These are phyloP conservation scores for Exserohilum rostratum DNA, from an alignment of 2,329 filamentous ascomycete genomes.

Conservation along the genomic window DNA sequence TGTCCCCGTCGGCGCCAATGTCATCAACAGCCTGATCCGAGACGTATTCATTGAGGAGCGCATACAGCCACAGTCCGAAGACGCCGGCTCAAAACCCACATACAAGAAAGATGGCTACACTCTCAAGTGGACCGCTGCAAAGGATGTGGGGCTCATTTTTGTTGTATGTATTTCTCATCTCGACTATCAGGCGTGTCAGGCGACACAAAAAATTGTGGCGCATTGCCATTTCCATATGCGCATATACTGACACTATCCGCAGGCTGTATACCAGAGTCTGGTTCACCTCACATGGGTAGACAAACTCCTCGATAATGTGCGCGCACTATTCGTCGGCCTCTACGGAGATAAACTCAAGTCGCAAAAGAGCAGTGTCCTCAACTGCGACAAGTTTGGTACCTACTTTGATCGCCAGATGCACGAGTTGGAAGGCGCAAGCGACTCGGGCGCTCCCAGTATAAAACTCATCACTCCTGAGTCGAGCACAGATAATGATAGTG, in stretches of 20 bases:
- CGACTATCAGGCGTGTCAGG: not conserved
- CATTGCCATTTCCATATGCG: not conserved
- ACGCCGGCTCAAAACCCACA: slow-evolving; percentile 69
- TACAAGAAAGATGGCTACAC: slow-evolving; percentile 95
- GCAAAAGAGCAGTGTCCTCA: slow-evolving; percentile 75
- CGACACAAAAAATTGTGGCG: not conserved
- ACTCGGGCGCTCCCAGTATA: slow-evolving; percentile 41
- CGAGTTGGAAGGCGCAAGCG: slow-evolving; percentile 71
- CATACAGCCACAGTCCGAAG: slow-evolving; percentile 65
- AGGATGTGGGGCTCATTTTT: slow-evolving; percentile 93
- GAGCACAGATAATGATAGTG: slow-evolving; percentile 56
- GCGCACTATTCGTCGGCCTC: slow-evolving; percentile 85
- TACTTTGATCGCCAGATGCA: slow-evolving; percentile 94
- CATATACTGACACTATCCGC: slow-evolving; percentile 8
- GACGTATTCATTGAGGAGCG: slow-evolving; percentile 99
- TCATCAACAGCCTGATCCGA: slow-evolving; percentile 93
- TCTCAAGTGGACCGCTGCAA: slow-evolving; percentile 88
- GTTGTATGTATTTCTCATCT: slow-evolving; percentile 67
- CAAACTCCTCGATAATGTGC: slow-evolving; percentile 93
- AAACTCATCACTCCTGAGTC: slow-evolving; percentile 58
- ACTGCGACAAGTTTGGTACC: slow-evolving; percentile 79
- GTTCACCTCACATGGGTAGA: slow-evolving; percentile 97
- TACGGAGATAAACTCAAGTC: slow-evolving; percentile 88
- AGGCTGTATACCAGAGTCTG: slow-evolving; percentile 97
- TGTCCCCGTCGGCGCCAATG: slow-evolving; percentile 75